Evolutionary conservation across 2,329 filamentous ascomycete genomes (phyloP), one percentile per base, ranked within the genome.

Genomic region (Chaetomium strumarium): DNA sequence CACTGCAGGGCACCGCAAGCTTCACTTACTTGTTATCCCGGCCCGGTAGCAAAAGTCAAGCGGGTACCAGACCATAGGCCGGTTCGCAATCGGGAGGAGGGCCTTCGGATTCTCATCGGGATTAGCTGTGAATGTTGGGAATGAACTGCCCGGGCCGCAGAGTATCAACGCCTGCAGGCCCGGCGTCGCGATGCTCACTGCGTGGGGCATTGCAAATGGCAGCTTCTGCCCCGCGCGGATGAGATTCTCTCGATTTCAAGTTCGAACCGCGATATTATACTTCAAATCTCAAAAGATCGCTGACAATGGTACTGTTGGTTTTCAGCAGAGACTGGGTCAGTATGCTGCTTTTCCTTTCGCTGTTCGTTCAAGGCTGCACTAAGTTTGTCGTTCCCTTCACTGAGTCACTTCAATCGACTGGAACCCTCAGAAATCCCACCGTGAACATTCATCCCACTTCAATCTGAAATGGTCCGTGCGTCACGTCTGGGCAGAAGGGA

Each of bases 21-120:
- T 34, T 39, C 16, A 55, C 57, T 47, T 16, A 88, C 86, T 77
- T 64, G 84, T 87, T 59, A 91, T 81, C 60, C 88, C 88, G 68
- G 86, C 88, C 36, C 88, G 82, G 65, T 90, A 87, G 70, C 88
- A 92, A 72, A 89, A 92, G 63, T 92, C 88, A 38, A 93, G 80
- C 6, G 88, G 85, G 67, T 93, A 93, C 86, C 89, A 92, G 42
- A 93, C 85, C 88, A 93, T 93, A 1, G 88, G 88, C 60, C 88
- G 73, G 67, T 93, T 93, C 34, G 88, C 88, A 55, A 93, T 86
- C 6, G 88, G 88, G 8, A 93, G 72, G 19, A 93, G 78, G 10
- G 88, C 88, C 70, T 93, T 93, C 10, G 88, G 88, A 56, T 88
- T 84, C 65, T 91, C 85, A 70, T 86, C 83, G 5, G 88, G 85